Base-by-base conservation (phyloP, 148 eudicot species). In the Talinum fruticosum region DNA sequence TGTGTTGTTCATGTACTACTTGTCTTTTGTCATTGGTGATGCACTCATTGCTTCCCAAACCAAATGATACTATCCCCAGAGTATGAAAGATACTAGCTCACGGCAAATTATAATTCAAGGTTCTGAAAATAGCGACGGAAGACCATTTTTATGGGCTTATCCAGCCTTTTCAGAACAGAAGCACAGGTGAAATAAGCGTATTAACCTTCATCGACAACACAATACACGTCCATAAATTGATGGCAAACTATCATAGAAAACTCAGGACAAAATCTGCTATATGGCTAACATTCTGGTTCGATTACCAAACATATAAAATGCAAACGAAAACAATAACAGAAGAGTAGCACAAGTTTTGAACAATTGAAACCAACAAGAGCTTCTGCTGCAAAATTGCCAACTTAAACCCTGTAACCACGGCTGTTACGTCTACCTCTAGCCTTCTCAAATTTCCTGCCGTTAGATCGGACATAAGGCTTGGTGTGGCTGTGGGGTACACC, bases 401-500 rank as follows among this genome's bases (percentile, higher is more conserved):
- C 85, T 86, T 80, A 93, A 77, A 77, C 87, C 79, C 84, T 86
- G 85, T 89, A 94, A 66, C 98, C 98, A 61, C 88, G 88, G 90
- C 98, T 95, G 85, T 95, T 95, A 72, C 97, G 90, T 79, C 81
- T 86, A 68, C 97, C 98, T 84, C 98, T 86, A 6, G 98, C 98
- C 37, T 66, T 82, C 83, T 95, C 98, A 61, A 89, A 92, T 73
- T 95, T 95, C 78, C 96, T 84, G 64, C 98, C 97, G 79, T 85
- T 85, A 18, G 96, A 70, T 37, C 98, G 78, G 13, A 95, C 96
- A 70, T 95, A 95, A 0, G 97, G 97, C 86, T 95, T 95, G 82
- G 94, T 89, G 88, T 92, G 97, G 81, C 94, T 95, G 91, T 91
- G 90, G 5, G 97, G 97, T 24, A 92, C 98, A 90, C 96, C 97